phyloP scores from a whole-genome alignment of 371 early-diverging fungal species.

The Circinella minor region DNA sequence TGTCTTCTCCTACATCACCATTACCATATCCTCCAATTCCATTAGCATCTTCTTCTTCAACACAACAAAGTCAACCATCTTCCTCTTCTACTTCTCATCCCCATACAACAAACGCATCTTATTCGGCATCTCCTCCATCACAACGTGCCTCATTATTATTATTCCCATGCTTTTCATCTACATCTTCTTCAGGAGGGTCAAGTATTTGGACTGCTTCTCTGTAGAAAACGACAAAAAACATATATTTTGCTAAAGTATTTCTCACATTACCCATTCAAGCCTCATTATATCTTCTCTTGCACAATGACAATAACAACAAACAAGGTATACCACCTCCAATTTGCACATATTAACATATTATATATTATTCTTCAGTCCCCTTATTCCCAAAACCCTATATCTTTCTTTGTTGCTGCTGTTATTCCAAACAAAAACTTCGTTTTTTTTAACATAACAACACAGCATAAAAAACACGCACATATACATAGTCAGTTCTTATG shows the following conservation, averaged over 20 bases:
- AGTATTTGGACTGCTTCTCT: constrained; percentile 3
- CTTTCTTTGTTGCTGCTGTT: too few relatives aligned
- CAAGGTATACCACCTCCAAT: background rate
- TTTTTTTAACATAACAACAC: too few relatives aligned
- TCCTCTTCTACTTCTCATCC: background rate
- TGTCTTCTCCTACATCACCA: constrained; percentile 8
- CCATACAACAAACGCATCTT: background rate
- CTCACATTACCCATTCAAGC: too few relatives aligned
- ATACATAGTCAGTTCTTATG: too few relatives aligned
- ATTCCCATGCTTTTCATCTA: constrained; percentile 10
- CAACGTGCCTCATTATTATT: background rate
- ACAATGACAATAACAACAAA: background rate
- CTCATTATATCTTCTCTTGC: background rate
- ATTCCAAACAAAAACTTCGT: too few relatives aligned
- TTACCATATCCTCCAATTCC: background rate
- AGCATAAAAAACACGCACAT: too few relatives aligned
- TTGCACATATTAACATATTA: background rate
- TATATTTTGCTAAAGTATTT: background rate
- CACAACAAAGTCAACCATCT: background rate
- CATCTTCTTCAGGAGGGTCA: constrained; percentile 5
- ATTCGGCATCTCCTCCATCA: background rate
- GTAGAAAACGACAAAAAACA: background rate
- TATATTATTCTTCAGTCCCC: background rate
- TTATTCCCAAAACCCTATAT: too few relatives aligned
- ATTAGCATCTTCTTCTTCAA: background rate